A percentile compares a stretch with the other conserved stretches of the same genome.
Conservation (phyloP, 768 basidiomycete species). For the Pleurotus salmoneostramineus region DNA sequence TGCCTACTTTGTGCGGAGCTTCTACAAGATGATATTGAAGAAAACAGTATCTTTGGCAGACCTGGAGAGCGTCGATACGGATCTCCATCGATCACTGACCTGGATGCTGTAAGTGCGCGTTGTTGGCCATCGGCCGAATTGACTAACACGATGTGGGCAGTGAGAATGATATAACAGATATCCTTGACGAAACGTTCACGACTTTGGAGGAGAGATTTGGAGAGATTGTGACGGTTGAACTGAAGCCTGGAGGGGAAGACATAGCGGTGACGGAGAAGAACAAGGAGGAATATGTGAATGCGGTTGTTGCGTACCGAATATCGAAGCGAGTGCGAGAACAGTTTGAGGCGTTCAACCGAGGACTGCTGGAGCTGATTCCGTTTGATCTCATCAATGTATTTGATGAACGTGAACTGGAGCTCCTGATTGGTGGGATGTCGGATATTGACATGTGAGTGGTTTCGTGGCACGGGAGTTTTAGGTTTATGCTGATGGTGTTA, state of each 20-base stretch:
- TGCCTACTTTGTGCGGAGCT: slow-evolving; percentile 74
- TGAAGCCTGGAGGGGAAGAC: slow-evolving; percentile 58
- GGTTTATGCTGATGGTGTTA: background rate
- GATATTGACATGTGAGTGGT: slow-evolving; percentile 77
- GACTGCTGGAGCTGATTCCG: slow-evolving; percentile 82
- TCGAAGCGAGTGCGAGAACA: slow-evolving; percentile 78
- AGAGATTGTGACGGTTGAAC: slow-evolving; percentile 62
- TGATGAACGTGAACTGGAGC: slow-evolving; percentile 85
- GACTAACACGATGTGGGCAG: slow-evolving; percentile 25
- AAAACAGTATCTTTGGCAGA: slow-evolving; percentile 60
- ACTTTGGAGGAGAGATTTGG: slow-evolving; percentile 74
- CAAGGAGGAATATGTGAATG: slow-evolving; percentile 75
- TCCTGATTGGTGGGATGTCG: slow-evolving; percentile 90
- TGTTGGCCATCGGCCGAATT: background rate
- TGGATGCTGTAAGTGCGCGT: slow-evolving; percentile 66
- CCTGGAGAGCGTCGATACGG: slow-evolving; percentile 66
- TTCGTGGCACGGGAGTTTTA: background rate
- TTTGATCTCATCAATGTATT: slow-evolving; percentile 84
- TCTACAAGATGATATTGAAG: slow-evolving; percentile 75
- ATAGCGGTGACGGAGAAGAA: slow-evolving; percentile 69
- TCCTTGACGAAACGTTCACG: slow-evolving; percentile 71
- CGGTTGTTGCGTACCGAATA: slow-evolving; percentile 81
- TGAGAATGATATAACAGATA: slow-evolving; percentile 72
- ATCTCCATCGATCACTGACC: slow-evolving; percentile 61
- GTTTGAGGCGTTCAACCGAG: slow-evolving; percentile 82